Evolutionary conservation across 2,329 filamentous ascomycete species (phyloP).

Genomic region (Bipolaris bicolor): DNA sequence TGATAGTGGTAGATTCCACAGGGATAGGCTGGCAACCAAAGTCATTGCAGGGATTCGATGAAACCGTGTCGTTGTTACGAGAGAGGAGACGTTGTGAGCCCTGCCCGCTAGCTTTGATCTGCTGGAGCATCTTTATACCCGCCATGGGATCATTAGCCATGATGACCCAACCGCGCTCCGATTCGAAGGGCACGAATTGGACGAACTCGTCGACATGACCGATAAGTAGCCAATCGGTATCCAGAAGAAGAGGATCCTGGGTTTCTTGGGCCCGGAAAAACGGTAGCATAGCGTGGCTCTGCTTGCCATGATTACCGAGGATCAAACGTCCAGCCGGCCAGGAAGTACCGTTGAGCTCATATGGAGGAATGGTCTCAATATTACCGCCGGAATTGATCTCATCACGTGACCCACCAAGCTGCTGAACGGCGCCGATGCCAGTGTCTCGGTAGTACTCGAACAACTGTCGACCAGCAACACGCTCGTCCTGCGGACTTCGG

Average conservation of each 20-base stretch:
- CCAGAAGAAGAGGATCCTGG: slow-evolving; percentile 47
- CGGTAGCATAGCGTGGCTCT: slow-evolving; percentile 28
- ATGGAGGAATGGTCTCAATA: slow-evolving; percentile 51
- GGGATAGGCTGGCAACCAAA: neutral
- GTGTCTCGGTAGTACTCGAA: slow-evolving; percentile 42
- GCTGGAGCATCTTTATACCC: neutral
- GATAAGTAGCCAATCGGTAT: slow-evolving; percentile 41
- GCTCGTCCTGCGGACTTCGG: slow-evolving; percentile 27
- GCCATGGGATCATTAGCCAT: neutral
- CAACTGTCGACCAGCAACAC: slow-evolving; percentile 40
- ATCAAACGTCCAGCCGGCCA: slow-evolving; percentile 34
- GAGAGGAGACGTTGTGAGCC: neutral
- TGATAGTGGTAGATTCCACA: slow-evolving; percentile 2
- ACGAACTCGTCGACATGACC: slow-evolving; percentile 49
- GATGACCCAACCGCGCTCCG: neutral
- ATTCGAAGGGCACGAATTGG: slow-evolving; percentile 36
- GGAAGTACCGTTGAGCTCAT: slow-evolving; percentile 11
- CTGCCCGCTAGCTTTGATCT: neutral
- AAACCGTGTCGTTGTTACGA: neutral
- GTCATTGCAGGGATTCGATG: neutral
- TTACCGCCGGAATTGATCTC: slow-evolving; percentile 43
- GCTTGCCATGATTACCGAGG: slow-evolving; percentile 19
- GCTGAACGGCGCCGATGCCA: slow-evolving; percentile 44
- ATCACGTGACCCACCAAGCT: slow-evolving; percentile 14
- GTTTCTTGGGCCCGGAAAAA: slow-evolving; percentile 46